A percentile compares a stretch with the other conserved stretches of the same genome.
Conservation (phyloP, 2,329 filamentous ascomycete genomes). For the Botrytis porri region DNA sequence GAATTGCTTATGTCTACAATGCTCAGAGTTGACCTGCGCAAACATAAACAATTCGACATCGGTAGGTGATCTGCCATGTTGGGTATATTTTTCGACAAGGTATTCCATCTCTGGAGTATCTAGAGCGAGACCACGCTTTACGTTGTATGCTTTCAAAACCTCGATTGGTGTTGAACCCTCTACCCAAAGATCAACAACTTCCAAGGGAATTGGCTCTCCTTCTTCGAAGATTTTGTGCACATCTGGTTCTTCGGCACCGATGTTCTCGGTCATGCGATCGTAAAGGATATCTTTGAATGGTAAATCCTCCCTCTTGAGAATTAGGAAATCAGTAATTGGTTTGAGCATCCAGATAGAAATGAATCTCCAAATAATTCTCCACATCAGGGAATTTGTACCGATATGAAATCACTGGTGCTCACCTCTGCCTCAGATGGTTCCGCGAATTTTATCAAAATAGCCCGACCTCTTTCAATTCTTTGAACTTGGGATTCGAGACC, state of each 20-base stretch:
- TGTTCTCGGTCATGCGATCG: conserved; percentile 93
- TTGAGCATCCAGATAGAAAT: not conserved
- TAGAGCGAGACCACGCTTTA: conserved; percentile 77
- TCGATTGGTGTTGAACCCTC: conserved; percentile 63
- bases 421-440: conserved; percentile 41
- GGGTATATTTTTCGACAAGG: conserved; percentile 77
- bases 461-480: conserved; percentile 83
- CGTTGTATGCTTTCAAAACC: conserved; percentile 79
- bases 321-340: not conserved
- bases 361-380: not conserved
- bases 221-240: conserved; percentile 78
- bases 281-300: conserved; percentile 70
- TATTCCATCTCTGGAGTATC: conserved; percentile 91
- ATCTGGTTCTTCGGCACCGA: conserved; percentile 65
- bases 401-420: not conserved
- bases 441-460: conserved; percentile 66
- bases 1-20: conserved; percentile 80
- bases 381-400: not conserved
- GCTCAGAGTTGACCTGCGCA: conserved; percentile 97
- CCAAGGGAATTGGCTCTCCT: conserved; percentile 57
- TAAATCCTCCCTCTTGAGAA: conserved; percentile 43
- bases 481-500: conserved; percentile 67
- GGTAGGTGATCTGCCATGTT: conserved; percentile 56
- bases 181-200: conserved; percentile 71
- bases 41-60: conserved; percentile 99